Evolutionary conservation across 192 early-diverging fungal genomes (phyloP), one percentile per base, ranked within the genome.

Genomic region (Spinellus fusiger): DNA sequence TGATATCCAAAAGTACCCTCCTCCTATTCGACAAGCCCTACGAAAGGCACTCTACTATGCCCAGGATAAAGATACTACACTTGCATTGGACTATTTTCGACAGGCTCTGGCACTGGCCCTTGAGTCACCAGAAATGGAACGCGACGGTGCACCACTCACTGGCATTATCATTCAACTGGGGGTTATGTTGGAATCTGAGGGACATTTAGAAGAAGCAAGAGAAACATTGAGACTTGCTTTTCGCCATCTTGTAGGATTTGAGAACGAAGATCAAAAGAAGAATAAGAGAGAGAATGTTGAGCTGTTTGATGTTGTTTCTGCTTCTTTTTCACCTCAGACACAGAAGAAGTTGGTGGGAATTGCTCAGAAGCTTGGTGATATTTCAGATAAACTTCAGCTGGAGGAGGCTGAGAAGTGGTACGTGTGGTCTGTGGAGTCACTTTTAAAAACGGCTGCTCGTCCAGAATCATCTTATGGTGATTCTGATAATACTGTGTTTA

Each of bases 81-180:
- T 75, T 29, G 74, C 82, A 1, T 61, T 77, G 0, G 54, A 55
- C 13, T 84, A 69, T 49, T 84, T 78, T 54, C 56, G 74, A 12
- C 56, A 62, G 12, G 82, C 80, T 0, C 56, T 84, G 22, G 74
- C 65, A 23, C 46, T 75, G 2, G 82, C 74, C 0, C 63, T 77
- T 29, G 57, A 71, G 22, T 64, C 73, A 25, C 56, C 63, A 5
- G 70, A 74, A 46, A 54, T 83, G 35, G 68, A 73, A 23, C 66
- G 70, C 6, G 52, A 79, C 18, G 76, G 78, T 0, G 68, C 70
- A 10, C 74, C 81, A 25, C 73, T 84, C 16, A 81, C 78, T 0
- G 82, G 82, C 5, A 84, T 84, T 35, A 73, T 84, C 77, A 84
- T 84, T 49, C 82, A 80, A 35, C 49, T 77, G 13, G 82, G 77